Evolutionary conservation across 441 rosid genomes (phyloP).

Genomic region (Manihot esculenta): DNA sequence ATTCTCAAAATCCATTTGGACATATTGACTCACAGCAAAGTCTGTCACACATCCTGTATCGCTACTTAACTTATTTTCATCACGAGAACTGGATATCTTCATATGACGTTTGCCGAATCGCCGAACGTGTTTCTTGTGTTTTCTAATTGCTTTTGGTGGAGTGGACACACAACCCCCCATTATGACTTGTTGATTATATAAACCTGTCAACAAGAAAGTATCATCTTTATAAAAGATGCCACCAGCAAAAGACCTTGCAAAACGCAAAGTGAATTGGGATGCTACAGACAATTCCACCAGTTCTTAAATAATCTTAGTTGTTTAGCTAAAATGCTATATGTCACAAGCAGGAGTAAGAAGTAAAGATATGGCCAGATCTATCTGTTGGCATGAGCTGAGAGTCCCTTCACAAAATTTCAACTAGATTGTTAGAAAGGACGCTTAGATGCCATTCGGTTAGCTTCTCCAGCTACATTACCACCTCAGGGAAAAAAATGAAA

Average conservation of each 20-base stretch:
- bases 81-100: constrained; percentile 41
- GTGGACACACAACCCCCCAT: constrained; percentile 83
- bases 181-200: constrained; percentile 14
- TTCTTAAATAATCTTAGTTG: no score
- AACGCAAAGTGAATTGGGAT: neutral
- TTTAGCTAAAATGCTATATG: no score
- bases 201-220: constrained; percentile 26
- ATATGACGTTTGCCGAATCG: constrained; percentile 42
- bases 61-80: constrained; percentile 37
- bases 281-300: no score
- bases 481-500: neutral
- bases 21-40: constrained; percentile 50
- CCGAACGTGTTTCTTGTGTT: constrained; percentile 28
- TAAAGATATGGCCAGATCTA: no score
- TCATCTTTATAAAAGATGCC: constrained; percentile 3
- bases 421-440: neutral
- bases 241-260: neutral
- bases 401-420: no score
- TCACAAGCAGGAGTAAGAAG: no score
- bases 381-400: no score
- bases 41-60: constrained; percentile 50
- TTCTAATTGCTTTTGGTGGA: constrained; percentile 38
- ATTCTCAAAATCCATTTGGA: constrained; percentile 48
- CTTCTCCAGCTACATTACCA: neutral
- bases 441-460: neutral